These are phyloP conservation scores for Thielaviopsis punctulata DNA, from an alignment of 2,329 filamentous ascomycete species.

Conservation along the genomic window DNA sequence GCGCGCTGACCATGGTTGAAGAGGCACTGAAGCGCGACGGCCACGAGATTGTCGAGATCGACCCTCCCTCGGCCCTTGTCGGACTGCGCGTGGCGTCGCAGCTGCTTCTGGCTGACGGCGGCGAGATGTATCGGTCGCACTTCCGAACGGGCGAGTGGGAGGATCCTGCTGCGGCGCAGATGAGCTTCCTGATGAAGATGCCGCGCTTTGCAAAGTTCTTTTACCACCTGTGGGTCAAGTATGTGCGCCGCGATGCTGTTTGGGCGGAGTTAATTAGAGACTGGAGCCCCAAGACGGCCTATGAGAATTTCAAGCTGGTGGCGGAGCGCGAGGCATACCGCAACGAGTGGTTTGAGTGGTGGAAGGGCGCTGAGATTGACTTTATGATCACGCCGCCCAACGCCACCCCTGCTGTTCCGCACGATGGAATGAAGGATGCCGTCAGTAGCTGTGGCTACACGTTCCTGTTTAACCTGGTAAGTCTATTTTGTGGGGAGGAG, in stretches of 20 bases:
- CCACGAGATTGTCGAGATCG: conserved; percentile 51
- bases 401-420: conserved; percentile 75
- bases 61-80: conserved; percentile 54
- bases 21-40: conserved; percentile 51
- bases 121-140: conserved; percentile 59
- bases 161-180: conserved; percentile 59
- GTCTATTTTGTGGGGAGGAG: conserved; percentile 18
- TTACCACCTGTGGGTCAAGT: conserved; percentile 83
- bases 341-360: conserved; percentile 68
- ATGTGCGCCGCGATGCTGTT: conserved; percentile 54
- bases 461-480: conserved; percentile 75
- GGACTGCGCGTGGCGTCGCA: conserved; percentile 61
- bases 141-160: conserved; percentile 64
- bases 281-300: conserved; percentile 57
- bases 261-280: conserved; percentile 63
- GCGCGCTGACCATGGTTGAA: conserved; percentile 56
- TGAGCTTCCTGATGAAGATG: conserved; percentile 56
- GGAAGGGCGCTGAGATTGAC: conserved; percentile 56
- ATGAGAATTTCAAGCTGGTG: conserved; percentile 71
- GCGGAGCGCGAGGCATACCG: conserved; percentile 62
- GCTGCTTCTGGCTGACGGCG: conserved; percentile 72
- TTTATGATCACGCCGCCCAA: conserved; percentile 74
- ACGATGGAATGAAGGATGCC: conserved; percentile 71
- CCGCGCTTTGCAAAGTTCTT: conserved; percentile 61
- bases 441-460: conserved; percentile 83